Evolutionary conservation across 2,329 filamentous ascomycete genomes (phyloP), one percentile per base, ranked within the genome.

Genomic region (Colletotrichum musae): DNA sequence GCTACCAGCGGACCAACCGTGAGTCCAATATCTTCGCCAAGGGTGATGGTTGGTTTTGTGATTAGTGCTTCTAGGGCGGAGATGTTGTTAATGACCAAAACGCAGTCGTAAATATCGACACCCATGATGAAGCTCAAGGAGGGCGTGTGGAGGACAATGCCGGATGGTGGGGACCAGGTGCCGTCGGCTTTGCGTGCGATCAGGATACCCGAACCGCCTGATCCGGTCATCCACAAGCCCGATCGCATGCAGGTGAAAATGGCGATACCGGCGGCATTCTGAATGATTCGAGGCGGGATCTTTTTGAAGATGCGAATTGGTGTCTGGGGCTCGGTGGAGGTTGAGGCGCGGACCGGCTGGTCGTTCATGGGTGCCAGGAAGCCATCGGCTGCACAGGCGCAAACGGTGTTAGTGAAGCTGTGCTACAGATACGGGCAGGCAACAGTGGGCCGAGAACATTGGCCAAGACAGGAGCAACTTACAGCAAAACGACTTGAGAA

Each of bases 221-320:
- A 95, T 53, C 95, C 95, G 53, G 93, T 95, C 74, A 97, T 87
- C 93, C 95, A 97, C 39, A 98, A 84, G 13, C 95, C 95, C 15
- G 94, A 95, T 69, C 95, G 91, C 94, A 98, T 97, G 36, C 94
- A 97, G 1, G 95, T 97, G 83, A 98, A 98, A 73, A 98, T 93
- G 63, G 94, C 95, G 67, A 98, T 87, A 12, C 94, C 95, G 73
- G 95, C 94, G 32, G 95, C 94, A 81, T 96, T 93, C 77, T 93
- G 90, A 74, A 98, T 94, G 66, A 98, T 94, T 76, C 92, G 88
- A 66, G 91, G 84, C 0, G 95, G 95, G 32, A 98, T 98, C 82
- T 94, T 96, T 81, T 95, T 94, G 59, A 86, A 80, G 18, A 93
- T 77, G 56, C 79, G 88, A 84, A 72, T 83, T 62, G 85, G 85